Conservation (phyloP, 768 basidiomycete genomes). For the Collybia sordida region DNA sequence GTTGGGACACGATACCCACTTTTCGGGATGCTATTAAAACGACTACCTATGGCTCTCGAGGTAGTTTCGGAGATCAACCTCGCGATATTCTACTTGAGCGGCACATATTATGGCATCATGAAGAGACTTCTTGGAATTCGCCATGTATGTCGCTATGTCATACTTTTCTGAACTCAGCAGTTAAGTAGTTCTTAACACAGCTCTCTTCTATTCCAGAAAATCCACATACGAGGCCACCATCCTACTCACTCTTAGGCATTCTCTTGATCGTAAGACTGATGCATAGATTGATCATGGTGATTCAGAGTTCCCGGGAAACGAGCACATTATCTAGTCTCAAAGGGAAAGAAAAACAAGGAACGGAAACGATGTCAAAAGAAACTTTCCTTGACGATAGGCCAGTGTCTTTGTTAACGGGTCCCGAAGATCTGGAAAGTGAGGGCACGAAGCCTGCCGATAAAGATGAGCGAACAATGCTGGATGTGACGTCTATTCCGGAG, state of each 20-base stretch:
- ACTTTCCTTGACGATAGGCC: slow-evolving; percentile 60
- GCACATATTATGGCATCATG: slow-evolving; percentile 74
- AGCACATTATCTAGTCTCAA: slow-evolving; percentile 16
- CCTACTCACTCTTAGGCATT: slow-evolving; percentile 83
- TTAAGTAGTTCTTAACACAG: slow-evolving; percentile 31
- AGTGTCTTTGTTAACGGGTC: slow-evolving; percentile 55
- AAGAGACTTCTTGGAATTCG: slow-evolving; percentile 67
- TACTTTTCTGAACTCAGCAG: too few relatives aligned
- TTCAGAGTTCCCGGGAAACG: slow-evolving; percentile 30
- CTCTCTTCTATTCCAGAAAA: slow-evolving; percentile 72
- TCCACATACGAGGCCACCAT: slow-evolving; percentile 74
- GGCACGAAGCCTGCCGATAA: slow-evolving; percentile 63
- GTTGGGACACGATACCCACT: slow-evolving; percentile 35
- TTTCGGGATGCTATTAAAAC: slow-evolving; percentile 31
- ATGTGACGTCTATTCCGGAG: slow-evolving; percentile 54
- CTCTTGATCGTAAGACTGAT: slow-evolving; percentile 64
- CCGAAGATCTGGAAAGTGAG: slow-evolving; percentile 49
- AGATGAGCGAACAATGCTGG: slow-evolving; percentile 66
- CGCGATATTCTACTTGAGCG: slow-evolving; percentile 76
- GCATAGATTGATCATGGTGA: slow-evolving; percentile 53
- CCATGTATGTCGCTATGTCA: slow-evolving; percentile 45
- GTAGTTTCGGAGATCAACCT: slow-evolving; percentile 70
- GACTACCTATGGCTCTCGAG: slow-evolving; percentile 53
- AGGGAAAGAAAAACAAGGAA: slow-evolving; percentile 31
- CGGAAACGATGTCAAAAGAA: slow-evolving; percentile 26